phyloP scores from a whole-genome alignment of 352 stramenopile genomes.

The Elongisporangium prolatum region DNA sequence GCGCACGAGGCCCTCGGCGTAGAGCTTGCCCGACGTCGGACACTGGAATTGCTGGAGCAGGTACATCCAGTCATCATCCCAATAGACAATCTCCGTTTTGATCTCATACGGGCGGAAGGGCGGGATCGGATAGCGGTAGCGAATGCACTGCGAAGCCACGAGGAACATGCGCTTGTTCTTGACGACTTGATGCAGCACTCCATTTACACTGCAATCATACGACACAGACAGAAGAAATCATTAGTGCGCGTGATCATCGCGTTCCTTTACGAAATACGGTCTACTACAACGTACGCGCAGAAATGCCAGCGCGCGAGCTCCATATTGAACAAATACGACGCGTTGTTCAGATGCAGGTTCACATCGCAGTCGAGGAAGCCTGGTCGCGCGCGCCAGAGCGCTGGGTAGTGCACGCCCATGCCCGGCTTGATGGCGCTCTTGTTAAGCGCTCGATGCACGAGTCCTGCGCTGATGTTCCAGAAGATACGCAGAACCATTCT shows the following conservation, averaged over 20 bases:
- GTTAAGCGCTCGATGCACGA: conserved; percentile 58
- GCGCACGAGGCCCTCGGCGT: conserved; percentile 47
- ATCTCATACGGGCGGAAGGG: conserved; percentile 57
- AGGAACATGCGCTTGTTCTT: conserved; percentile 54
- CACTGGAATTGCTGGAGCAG: conserved; percentile 57
- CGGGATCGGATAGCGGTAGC: conserved; percentile 52
- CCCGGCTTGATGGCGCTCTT: conserved; percentile 43
- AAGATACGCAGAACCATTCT: conserved; percentile 71
- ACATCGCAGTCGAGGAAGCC: conserved; percentile 76
- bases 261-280: background rate
- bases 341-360: conserved; percentile 84
- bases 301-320: conserved; percentile 84
- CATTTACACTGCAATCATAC: conserved; percentile 22
- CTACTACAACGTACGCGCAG: conserved; percentile 49
- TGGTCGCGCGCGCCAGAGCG: conserved; percentile 63
- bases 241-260: background rate
- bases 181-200: conserved; percentile 42
- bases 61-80: conserved; percentile 52
- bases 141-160: conserved; percentile 50
- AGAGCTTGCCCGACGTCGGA: conserved; percentile 49
- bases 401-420: conserved; percentile 61
- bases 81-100: conserved; percentile 38
- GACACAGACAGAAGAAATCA: conserved; percentile 2
- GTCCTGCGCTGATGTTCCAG: conserved; percentile 65
- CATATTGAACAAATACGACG: conserved; percentile 76